Conservation (phyloP, 805 yeast species). For the Helenozyma baotianmanensis region DNA sequence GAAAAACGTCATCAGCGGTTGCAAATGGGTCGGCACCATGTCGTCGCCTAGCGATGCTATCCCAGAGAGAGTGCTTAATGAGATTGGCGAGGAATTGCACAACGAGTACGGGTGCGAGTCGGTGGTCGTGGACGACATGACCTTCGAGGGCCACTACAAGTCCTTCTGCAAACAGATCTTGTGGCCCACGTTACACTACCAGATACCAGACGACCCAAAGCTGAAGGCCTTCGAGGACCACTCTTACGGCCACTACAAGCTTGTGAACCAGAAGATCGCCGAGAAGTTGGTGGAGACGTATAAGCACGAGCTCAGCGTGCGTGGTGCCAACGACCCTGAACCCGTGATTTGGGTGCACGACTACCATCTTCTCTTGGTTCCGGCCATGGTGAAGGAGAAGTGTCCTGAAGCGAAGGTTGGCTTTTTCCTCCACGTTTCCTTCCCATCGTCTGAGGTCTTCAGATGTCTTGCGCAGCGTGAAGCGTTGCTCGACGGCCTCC, state of each 20-base stretch:
- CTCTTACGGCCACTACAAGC: constrained; percentile 82
- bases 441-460: constrained; percentile 94
- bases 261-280: constrained; percentile 75
- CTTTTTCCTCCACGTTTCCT: constrained; percentile 86
- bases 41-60: constrained; percentile 89
- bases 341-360: constrained; percentile 93
- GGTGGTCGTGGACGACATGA: constrained; percentile 69
- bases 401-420: constrained; percentile 86
- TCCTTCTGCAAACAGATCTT: constrained; percentile 90
- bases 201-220: constrained; percentile 91
- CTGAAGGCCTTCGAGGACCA: constrained; percentile 94
- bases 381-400: constrained; percentile 70
- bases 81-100: constrained; percentile 46
- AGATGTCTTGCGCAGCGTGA: constrained; percentile 88
- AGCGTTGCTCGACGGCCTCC: constrained; percentile 68
- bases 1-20: constrained; percentile 29
- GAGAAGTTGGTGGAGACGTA: constrained; percentile 65
- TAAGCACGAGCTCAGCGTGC: constrained; percentile 44
- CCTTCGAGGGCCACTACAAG: constrained; percentile 86
- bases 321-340: constrained; percentile 35
- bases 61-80: constrained; percentile 49
- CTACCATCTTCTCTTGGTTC: constrained; percentile 84
- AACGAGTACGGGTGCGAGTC: constrained; percentile 55
- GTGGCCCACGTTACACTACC: constrained; percentile 94
- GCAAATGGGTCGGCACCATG: constrained; percentile 82